phyloP scores from a whole-genome alignment of 352 stramenopile species.

The Phytophthora kernoviae region DNA sequence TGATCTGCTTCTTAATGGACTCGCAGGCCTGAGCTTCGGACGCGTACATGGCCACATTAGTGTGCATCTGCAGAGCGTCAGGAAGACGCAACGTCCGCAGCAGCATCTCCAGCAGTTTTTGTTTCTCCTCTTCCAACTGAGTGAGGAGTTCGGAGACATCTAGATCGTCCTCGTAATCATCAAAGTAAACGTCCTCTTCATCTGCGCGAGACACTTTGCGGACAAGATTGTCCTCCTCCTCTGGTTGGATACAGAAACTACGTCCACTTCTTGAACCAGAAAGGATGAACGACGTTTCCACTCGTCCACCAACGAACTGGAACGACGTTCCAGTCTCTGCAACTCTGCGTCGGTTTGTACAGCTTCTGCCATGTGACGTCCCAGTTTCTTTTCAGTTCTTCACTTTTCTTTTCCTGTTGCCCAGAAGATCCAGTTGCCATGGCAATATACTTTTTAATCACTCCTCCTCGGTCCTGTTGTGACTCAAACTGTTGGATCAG shows the following conservation, averaged over 20 bases:
- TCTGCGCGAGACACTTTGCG: constrained; percentile 14
- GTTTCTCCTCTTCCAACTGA: constrained; percentile 63
- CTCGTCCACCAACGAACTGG: constrained; percentile 52
- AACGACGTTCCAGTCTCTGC: constrained; percentile 59
- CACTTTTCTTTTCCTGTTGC: constrained; percentile 37
- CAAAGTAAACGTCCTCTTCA: constrained; percentile 20
- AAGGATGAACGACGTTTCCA: constrained; percentile 44
- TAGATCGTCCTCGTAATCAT: constrained; percentile 28
- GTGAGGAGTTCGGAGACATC: constrained; percentile 44
- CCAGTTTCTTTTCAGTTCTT: constrained; percentile 65
- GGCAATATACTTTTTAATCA: constrained; percentile 60
- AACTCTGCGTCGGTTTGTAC: constrained; percentile 58
- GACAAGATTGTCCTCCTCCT: constrained; percentile 27
- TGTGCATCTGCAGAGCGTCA: constrained; percentile 66
- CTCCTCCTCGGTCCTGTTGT: constrained; percentile 52
- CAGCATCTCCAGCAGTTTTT: constrained; percentile 54
- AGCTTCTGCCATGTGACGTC: constrained; percentile 56
- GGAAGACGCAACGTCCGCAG: constrained; percentile 49
- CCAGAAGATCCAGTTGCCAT: constrained; percentile 45
- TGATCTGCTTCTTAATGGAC: constrained; percentile 74
- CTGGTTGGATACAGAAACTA: constrained; percentile 18
- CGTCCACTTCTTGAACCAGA: constrained; percentile 16
- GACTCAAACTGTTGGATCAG: constrained; percentile 70
- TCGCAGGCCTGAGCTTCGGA: constrained; percentile 74
- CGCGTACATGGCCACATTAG: constrained; percentile 76